Evolutionary conservation across 2,329 filamentous ascomycete genomes (phyloP).

Genomic region (Cercospora canescens): DNA sequence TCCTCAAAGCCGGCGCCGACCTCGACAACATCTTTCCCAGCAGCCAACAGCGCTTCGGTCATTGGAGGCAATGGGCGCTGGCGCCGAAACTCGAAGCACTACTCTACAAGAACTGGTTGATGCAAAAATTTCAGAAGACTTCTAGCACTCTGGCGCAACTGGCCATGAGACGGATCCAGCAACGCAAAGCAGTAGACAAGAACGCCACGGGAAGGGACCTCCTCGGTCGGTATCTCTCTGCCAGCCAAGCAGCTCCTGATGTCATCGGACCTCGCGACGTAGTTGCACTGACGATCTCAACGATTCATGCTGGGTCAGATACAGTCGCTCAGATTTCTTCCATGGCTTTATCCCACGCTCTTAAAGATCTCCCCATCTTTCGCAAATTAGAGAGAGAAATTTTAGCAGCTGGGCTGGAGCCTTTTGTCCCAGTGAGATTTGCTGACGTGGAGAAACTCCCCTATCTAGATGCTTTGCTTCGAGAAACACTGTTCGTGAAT

Average conservation of each 20-base stretch:
- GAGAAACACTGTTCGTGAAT: slow-evolving; percentile 14
- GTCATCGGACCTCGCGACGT: slow-evolving; percentile 13
- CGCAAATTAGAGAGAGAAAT: slow-evolving; percentile 12
- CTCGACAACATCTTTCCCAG: slow-evolving; percentile 11
- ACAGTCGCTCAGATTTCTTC: slow-evolving; percentile 5
- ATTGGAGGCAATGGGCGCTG: slow-evolving; percentile 15
- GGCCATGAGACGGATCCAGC: not conserved
- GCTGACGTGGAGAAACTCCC: slow-evolving; percentile 13
- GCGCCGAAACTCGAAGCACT: slow-evolving; percentile 12
- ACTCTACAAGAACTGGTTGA: slow-evolving; percentile 15
- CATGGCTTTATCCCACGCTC: not conserved
- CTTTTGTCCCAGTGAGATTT: not conserved
- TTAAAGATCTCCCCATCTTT: not conserved
- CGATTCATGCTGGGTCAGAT: slow-evolving; percentile 19
- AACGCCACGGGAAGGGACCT: not conserved
- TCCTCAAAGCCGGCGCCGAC: slow-evolving; percentile 8
- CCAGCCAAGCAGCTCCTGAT: slow-evolving; percentile 12
- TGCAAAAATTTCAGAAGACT: not conserved
- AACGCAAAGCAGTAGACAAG: not conserved
- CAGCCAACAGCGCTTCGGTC: slow-evolving; percentile 7
- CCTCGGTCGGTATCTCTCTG: slow-evolving; percentile 8
- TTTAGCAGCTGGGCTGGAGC: not conserved
- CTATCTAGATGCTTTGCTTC: slow-evolving; percentile 15
- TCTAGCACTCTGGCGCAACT: not conserved
- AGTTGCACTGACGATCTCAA: slow-evolving; percentile 15